Base-by-base conservation (phyloP, 805 yeast genomes). In the Candida ponderosae region DNA sequence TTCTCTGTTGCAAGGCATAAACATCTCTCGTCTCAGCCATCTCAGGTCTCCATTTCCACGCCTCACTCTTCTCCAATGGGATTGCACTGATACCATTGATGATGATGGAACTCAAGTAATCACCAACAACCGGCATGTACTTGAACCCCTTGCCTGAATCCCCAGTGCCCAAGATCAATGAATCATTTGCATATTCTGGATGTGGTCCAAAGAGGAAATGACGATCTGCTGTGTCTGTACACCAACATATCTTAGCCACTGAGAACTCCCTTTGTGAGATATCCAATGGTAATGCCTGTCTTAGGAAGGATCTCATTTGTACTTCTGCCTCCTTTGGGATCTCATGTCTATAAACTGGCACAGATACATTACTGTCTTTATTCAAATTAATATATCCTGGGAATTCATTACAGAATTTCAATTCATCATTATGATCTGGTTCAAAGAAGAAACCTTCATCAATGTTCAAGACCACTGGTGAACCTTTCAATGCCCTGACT, bases 381-480 rank as follows among this genome's bases (percentile, higher is more conserved):
- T 44, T 40, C 27, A 42, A 29, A 42, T 62, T 54, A 36, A 59
- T 56, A 36, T 57, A 61, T 6, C 68, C 66, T 9, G 66, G 65
- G 35, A 61, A 63, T 43, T 65, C 69, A 40, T 63, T 63, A 42
- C 65, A 62, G 33, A 63, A 48, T 40, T 64, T 65, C 21, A 64
- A 39, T 20, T 62, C 61, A 32, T 59, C 53, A 36, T 56, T 47
- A 9, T 26, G 17, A 43, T 62, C 69, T 8, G 70, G 68, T 36
- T 65, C 70, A 42, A 66, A 65, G 33, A 65, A 54, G 49, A 64
- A 66, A 0, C 72, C 71, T 37, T 55, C 54, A 28, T 64, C 68
- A 18, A 49, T 40, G 35, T 60, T 62, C 19, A 63, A 41, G 15
- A 65, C 47, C 10, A 66, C 68, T 1, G 70, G 72, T 9, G 51